These are phyloP conservation scores for Boletus semigastroideus DNA, from an alignment of 1,284 basidiomycete genomes.

Conservation along the genomic window DNA sequence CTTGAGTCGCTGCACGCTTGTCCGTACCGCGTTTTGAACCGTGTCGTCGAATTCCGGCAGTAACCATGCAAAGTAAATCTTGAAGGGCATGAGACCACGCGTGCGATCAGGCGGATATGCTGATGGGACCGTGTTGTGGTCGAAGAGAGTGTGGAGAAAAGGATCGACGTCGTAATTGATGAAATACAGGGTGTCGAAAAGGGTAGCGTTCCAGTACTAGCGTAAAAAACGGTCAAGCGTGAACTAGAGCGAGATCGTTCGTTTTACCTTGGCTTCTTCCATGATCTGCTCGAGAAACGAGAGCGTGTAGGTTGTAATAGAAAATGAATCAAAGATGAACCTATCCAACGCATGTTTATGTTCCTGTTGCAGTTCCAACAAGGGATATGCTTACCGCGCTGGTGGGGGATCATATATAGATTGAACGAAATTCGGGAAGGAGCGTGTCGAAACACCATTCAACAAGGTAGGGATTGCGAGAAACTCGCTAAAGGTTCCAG, in stretches of 20 bases:
- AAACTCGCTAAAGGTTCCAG: constrained; percentile 49
- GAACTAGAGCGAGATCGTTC: neutral
- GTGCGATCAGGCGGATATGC: constrained; percentile 50
- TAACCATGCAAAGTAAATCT: constrained; percentile 50
- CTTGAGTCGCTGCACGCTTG: constrained; percentile 39
- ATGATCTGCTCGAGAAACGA: constrained; percentile 10
- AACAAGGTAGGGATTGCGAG: constrained; percentile 33
- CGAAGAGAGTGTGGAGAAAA: constrained; percentile 47
- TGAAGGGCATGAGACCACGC: constrained; percentile 42
- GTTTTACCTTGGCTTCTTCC: constrained; percentile 12
- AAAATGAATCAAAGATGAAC: constrained; percentile 17
- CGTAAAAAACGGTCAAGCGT: neutral
- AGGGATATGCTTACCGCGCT: constrained; percentile 5
- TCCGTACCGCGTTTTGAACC: constrained; percentile 39
- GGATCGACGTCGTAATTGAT: constrained; percentile 37
- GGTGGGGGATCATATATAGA: neutral
- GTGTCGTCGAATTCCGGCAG: constrained; percentile 34
- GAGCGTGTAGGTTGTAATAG: constrained; percentile 6
- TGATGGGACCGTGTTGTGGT: constrained; percentile 38
- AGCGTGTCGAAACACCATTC: constrained; percentile 34
- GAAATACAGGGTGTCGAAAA: neutral
- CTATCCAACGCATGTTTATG: constrained; percentile 1
- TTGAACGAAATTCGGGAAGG: constrained; percentile 33
- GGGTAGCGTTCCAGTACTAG: neutral
- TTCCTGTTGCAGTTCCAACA: neutral